phyloP scores from a whole-genome alignment of 1,139 yeast species.

The Lodderomyces pseudojiufengensis region DNA sequence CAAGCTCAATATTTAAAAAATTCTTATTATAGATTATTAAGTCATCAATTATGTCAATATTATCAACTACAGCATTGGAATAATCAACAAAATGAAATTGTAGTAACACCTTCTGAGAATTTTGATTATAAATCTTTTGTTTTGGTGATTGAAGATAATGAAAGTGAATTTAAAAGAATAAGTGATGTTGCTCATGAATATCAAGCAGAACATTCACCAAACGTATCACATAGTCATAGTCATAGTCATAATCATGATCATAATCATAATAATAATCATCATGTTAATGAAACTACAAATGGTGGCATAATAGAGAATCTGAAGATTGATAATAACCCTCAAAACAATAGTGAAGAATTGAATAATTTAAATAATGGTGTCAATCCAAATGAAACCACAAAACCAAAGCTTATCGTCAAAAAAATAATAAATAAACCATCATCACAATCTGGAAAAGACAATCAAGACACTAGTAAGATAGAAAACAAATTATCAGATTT shows the following conservation, averaged over 20 bases:
- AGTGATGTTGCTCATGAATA: slow-evolving; percentile 12
- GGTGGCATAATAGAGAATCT: too few species aligned
- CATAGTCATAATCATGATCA: neutral
- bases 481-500: slow-evolving; percentile 4
- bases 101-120: slow-evolving; percentile 21
- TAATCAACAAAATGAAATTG: slow-evolving; percentile 23
- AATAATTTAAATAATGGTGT: too few species aligned
- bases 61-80: slow-evolving; percentile 44
- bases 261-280: neutral
- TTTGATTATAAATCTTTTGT: slow-evolving; percentile 18
- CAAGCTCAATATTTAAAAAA: slow-evolving; percentile 46
- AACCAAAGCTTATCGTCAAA: slow-evolving; percentile 20
- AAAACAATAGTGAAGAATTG: too few species aligned
- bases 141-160: slow-evolving; percentile 7
- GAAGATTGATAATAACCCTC: too few species aligned
- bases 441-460: slow-evolving; percentile 7
- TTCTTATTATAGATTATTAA: slow-evolving; percentile 60
- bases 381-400: slow-evolving; percentile 1
- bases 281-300: too few species aligned
- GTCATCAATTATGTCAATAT: slow-evolving; percentile 69
- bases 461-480: slow-evolving; percentile 3
- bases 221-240: slow-evolving; percentile 1
- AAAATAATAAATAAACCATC: slow-evolving; percentile 12
- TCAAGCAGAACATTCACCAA: slow-evolving; percentile 8
- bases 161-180: slow-evolving; percentile 11